These are phyloP conservation scores for Tremellales sp. DNA, from an alignment of 1,284 basidiomycete species.

Conservation along the genomic window DNA sequence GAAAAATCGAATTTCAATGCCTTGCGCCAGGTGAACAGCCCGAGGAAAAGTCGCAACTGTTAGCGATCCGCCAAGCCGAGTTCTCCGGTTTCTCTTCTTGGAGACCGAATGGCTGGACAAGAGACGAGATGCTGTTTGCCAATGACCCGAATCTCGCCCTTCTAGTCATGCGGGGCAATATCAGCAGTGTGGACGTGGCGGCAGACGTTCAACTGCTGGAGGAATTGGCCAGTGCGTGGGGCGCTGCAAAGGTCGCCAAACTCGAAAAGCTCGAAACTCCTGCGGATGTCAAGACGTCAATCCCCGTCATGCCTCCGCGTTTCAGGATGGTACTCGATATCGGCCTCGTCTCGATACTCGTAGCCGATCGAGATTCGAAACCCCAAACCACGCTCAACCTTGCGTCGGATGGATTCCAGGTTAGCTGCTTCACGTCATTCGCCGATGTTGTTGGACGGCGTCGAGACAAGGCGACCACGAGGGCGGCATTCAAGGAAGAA, in stretches of 20 bases:
- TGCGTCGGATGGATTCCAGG: conserved; percentile 28
- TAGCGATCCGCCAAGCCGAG: conserved; percentile 32
- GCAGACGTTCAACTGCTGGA: conserved; percentile 36
- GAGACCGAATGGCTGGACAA: conserved; percentile 35
- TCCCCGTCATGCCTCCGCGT: conserved; percentile 25
- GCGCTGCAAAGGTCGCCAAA: conserved; percentile 9
- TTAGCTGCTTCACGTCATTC: conserved; percentile 29
- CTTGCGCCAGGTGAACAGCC: conserved; percentile 27
- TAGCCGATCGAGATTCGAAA: conserved; percentile 31
- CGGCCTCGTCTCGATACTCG: conserved; percentile 27
- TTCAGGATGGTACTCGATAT: conserved; percentile 34
- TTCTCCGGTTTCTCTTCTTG: conserved; percentile 39
- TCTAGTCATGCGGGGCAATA: conserved; percentile 21
- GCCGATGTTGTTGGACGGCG: conserved; percentile 28
- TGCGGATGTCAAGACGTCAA: neutral
- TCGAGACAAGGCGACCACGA: conserved; percentile 14
- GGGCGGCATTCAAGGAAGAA: conserved; percentile 29
- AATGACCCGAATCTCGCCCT: conserved; percentile 40
- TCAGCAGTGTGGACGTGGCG: conserved; percentile 35
- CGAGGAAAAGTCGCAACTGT: conserved; percentile 29
- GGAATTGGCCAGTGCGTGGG: conserved; percentile 29
- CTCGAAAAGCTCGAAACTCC: conserved; percentile 1
- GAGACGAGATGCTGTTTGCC: conserved; percentile 36
- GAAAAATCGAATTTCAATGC: conserved; percentile 30
- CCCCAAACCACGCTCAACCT: conserved; percentile 32